These are phyloP conservation scores for Xylaria venustula DNA, from an alignment of 495 filamentous ascomycete genomes.

Conservation along the genomic window DNA sequence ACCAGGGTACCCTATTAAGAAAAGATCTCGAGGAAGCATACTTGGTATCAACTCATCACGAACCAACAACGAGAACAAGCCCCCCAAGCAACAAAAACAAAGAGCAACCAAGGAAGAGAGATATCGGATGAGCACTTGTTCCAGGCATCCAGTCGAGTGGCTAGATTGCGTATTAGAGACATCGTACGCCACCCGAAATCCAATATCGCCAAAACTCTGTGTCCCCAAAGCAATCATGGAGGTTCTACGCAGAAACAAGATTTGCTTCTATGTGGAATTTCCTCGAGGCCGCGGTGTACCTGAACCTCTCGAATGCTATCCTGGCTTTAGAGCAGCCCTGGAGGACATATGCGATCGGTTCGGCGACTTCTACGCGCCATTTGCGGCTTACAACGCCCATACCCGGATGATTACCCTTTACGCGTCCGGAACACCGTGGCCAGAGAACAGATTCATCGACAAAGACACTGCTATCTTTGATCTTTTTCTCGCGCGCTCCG, in stretches of 20 bases:
- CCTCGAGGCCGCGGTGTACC: constrained; percentile 10
- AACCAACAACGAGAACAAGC: neutral
- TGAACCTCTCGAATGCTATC: constrained; percentile 22
- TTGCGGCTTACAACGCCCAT: constrained; percentile 19
- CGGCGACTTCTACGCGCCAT: constrained; percentile 22
- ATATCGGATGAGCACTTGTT: neutral
- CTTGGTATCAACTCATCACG: neutral
- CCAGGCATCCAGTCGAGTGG: constrained; percentile 20
- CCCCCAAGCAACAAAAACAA: neutral
- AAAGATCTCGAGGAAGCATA: neutral
- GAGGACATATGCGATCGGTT: constrained; percentile 20
- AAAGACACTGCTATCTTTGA: constrained; percentile 4
- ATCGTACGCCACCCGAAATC: constrained; percentile 14
- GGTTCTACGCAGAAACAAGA: constrained; percentile 3
- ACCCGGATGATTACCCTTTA: constrained; percentile 21
- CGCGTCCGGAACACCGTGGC: constrained; percentile 8
- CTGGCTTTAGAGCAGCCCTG: constrained; percentile 22
- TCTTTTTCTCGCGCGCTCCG: constrained; percentile 3
- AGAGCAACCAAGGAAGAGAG: neutral
- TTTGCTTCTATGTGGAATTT: constrained; percentile 15
- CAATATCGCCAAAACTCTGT: neutral
- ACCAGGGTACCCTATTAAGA: no score
- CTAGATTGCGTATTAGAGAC: constrained; percentile 26
- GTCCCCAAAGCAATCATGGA: constrained; percentile 4
- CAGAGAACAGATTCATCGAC: neutral